Evolutionary conservation across 768 basidiomycete genomes (phyloP).

Genomic region (Exidia glandulosa): DNA sequence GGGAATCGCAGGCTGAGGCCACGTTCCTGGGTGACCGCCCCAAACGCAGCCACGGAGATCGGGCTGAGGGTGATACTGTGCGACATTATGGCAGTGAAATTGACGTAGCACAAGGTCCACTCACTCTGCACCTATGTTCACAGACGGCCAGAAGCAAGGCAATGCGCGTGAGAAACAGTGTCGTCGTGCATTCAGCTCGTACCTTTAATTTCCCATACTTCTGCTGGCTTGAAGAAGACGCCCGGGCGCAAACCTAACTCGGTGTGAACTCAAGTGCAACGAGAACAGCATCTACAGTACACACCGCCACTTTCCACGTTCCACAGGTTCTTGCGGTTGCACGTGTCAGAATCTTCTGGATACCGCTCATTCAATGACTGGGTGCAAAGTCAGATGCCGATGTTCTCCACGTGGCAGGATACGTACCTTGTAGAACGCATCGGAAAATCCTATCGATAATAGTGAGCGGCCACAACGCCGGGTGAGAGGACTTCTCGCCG

Average conservation of each 20-base stretch:
- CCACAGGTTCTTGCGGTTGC: conserved; percentile 42
- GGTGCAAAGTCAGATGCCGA: not conserved
- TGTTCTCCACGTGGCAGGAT: not conserved
- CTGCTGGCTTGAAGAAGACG: conserved; percentile 57
- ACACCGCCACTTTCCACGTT: conserved; percentile 56
- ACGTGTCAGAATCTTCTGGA: conserved; percentile 42
- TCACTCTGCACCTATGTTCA: conserved; percentile 57
- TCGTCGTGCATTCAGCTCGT: conserved; percentile 23
- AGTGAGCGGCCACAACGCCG: not conserved
- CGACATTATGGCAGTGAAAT: conserved; percentile 3
- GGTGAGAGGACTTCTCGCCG: not conserved
- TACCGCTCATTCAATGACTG: conserved; percentile 59
- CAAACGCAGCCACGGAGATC: conserved; percentile 68
- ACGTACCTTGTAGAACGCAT: conserved; percentile 63
- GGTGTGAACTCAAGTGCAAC: not conserved
- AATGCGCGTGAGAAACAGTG: not conserved
- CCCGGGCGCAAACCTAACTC: conserved; percentile 48
- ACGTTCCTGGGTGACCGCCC: conserved; percentile 41
- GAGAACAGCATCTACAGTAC: conserved; percentile 8
- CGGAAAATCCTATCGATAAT: conserved; percentile 57
- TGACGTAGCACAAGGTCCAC: conserved; percentile 8
- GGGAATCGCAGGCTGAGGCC: conserved; percentile 85
- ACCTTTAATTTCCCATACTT: conserved; percentile 78
- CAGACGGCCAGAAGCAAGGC: not conserved
- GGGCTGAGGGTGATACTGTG: conserved; percentile 72